Conservation (phyloP, 768 basidiomycete species). For the Serpula lacrymans region DNA sequence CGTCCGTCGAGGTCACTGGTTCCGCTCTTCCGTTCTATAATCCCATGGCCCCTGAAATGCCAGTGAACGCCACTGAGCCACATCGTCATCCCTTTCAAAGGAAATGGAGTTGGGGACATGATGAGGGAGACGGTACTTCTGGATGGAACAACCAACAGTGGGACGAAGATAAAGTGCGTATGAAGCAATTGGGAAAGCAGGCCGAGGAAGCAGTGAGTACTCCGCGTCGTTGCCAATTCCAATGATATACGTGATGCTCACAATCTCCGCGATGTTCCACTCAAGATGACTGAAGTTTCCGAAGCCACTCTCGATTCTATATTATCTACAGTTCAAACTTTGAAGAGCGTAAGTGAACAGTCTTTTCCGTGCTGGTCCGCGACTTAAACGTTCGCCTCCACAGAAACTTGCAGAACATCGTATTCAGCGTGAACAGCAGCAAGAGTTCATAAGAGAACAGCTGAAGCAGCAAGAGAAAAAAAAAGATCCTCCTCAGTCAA, state of each 20-base stretch:
- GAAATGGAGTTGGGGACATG: slow-evolving; percentile 10
- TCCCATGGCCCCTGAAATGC: slow-evolving; percentile 10
- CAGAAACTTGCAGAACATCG: slow-evolving; percentile 32
- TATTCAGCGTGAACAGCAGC: slow-evolving; percentile 21
- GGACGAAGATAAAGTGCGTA: slow-evolving; percentile 46
- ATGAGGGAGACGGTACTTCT: slow-evolving; percentile 11
- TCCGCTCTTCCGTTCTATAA: slow-evolving; percentile 20
- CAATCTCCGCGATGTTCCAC: too few relatives aligned
- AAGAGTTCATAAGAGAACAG: slow-evolving; percentile 48
- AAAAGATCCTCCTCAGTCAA: slow-evolving; percentile 20
- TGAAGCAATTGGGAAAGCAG: slow-evolving; percentile 43
- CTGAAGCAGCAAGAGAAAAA: slow-evolving; percentile 49
- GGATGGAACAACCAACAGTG: slow-evolving; percentile 31
- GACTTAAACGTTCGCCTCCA: neutral
- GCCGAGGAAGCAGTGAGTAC: slow-evolving; percentile 47
- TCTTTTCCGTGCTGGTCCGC: too few relatives aligned
- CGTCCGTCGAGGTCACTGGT: slow-evolving; percentile 25
- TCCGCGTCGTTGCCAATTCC: neutral
- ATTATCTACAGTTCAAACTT: slow-evolving; percentile 49
- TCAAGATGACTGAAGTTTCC: slow-evolving; percentile 60
- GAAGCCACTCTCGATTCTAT: slow-evolving; percentile 66
- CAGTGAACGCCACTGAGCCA: slow-evolving; percentile 10
- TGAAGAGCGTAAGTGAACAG: slow-evolving; percentile 58
- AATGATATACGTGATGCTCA: neutral
- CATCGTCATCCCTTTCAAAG: slow-evolving; percentile 26